phyloP scores from a whole-genome alignment of 1,139 yeast genomes.

The Geotrichum restrictum region DNA sequence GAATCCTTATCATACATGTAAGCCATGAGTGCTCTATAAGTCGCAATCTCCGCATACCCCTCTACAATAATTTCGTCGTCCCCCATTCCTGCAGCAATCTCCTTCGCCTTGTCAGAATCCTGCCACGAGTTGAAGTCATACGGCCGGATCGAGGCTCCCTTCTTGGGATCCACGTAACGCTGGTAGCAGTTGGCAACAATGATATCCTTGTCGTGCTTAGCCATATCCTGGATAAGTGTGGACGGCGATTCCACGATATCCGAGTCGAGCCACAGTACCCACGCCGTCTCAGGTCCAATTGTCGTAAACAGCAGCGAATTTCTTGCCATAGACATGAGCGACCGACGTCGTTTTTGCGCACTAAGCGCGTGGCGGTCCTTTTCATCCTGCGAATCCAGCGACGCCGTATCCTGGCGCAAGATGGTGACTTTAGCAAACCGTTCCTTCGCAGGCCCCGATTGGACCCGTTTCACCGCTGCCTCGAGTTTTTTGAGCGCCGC shows the following conservation, averaged over 20 bases:
- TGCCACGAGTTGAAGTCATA: slow-evolving; percentile 97
- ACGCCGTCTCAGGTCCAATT: slow-evolving; percentile 79
- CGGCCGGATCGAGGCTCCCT: slow-evolving; percentile 66
- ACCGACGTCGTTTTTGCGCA: slow-evolving; percentile 86
- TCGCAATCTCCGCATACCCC: slow-evolving; percentile 85
- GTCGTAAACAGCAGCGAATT: slow-evolving; percentile 86
- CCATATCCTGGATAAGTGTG: slow-evolving; percentile 78
- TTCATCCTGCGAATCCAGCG: slow-evolving; percentile 70
- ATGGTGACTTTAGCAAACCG: slow-evolving; percentile 78
- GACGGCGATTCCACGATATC: slow-evolving; percentile 87
- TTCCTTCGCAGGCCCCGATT: slow-evolving; percentile 52
- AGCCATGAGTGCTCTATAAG: slow-evolving; percentile 95
- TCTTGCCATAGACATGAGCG: slow-evolving; percentile 89
- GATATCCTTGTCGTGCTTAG: slow-evolving; percentile 78
- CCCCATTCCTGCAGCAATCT: slow-evolving; percentile 62
- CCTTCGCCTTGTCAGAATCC: slow-evolving; percentile 80
- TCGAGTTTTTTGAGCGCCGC: slow-evolving; percentile 67
- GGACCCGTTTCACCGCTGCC: slow-evolving; percentile 65
- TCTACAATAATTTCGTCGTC: slow-evolving; percentile 93
- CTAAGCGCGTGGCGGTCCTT: slow-evolving; percentile 52
- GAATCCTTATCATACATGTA: slow-evolving; percentile 55
- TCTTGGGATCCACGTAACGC: slow-evolving; percentile 57
- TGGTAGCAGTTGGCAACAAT: slow-evolving; percentile 92
- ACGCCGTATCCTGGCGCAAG: slow-evolving; percentile 88
- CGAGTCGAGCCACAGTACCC: slow-evolving; percentile 95